Base-by-base conservation (phyloP, 202 grass and related monocot genomes). In the Brachypodium distachyon region DNA sequence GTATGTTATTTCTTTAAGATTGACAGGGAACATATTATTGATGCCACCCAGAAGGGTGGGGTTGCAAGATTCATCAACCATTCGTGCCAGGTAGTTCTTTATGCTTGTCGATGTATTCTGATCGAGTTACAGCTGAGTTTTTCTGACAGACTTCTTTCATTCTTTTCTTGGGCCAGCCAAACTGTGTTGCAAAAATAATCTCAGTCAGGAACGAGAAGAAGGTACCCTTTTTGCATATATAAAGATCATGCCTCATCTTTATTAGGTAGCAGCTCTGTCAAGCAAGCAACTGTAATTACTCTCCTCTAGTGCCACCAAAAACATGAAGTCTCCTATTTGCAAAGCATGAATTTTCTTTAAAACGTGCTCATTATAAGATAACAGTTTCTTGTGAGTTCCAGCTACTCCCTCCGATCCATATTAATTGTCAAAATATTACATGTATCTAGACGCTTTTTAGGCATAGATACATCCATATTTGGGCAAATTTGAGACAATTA, bases 51-150 rank as follows among this genome's bases (percentile, higher is more conserved):
- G 19, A 98, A 98, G 87, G 95, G 95, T 34, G 91, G 95, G 7
- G 92, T 98, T 38, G 91, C 95, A 27, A 90, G 91, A 90, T 98
- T 98, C 14, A 85, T 98, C 42, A 98, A 98, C 32, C 95, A 98
- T 84, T 95, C 95, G 22, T 92, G 95, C 77, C 64, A 79, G 89
- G 95, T 98, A 92, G 6, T 18, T 27, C 52, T 27, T 32, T 49
- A 38, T 48, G 23, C 26, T 58, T 56, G 12, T 72, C 61, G 16
- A 44, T 70, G 21, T 67, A 64, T 28, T 82, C 12, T 48, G 11
- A 46, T 80, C 33, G 8, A 33, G 5, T 63, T 57, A 28, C 4
- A 50, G 21, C 8, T 16, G 29, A 61, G 12, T 48, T 18, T 80
- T 79, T 84, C 76, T 74, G 55, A 77, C 56, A 6, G 9, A 4